Conservation (phyloP, 2,329 filamentous ascomycete genomes). For the Claviceps sp. region DNA sequence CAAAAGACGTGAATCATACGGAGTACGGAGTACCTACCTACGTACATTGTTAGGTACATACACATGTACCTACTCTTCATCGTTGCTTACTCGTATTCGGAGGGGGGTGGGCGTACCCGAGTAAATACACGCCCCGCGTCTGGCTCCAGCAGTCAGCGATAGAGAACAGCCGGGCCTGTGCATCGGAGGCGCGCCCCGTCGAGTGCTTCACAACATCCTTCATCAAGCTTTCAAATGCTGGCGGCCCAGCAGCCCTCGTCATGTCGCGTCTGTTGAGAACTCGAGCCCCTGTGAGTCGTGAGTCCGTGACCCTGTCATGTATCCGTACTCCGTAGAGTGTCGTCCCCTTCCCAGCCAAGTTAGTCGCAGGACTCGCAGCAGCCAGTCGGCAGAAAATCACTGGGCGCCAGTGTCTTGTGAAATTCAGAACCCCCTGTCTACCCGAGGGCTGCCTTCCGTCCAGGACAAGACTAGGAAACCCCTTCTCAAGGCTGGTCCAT, state of each 20-base stretch:
- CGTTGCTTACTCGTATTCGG: conserved; percentile 3
- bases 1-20: not conserved
- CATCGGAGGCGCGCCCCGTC: not conserved
- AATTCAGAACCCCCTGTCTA: conserved; percentile 1
- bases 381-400: not conserved
- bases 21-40: no score
- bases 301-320: no score
- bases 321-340: not conserved
- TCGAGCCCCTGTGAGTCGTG: no score
- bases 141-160: not conserved
- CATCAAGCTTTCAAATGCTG: no score
- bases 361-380: not conserved
- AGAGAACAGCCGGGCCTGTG: not conserved
- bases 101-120: not conserved
- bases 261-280: no score
- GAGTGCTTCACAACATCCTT: not conserved
- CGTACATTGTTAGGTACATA: no score
- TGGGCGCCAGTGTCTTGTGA: not conserved
- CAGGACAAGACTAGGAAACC: not conserved
- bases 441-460: not conserved
- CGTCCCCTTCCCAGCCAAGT: not conserved
- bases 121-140: not conserved
- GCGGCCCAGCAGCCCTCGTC: no score
- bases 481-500: conserved; percentile 5
- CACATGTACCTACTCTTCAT: not conserved